These are phyloP conservation scores for Mariannaea sp. DNA, from an alignment of 2,329 filamentous ascomycete genomes.

Conservation along the genomic window DNA sequence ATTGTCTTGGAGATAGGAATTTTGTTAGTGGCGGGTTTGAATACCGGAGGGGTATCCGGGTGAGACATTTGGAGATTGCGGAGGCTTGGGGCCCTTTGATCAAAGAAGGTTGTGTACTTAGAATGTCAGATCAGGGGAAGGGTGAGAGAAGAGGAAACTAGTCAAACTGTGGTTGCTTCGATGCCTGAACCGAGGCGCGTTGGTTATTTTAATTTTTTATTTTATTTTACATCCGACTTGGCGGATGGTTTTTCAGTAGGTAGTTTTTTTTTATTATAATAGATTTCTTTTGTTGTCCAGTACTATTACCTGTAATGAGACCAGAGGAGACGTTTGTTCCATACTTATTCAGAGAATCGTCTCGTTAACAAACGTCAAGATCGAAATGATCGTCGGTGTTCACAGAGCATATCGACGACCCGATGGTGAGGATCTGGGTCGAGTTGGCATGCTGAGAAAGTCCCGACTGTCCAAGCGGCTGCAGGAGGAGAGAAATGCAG, in stretches of 20 bases:
- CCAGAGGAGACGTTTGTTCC: not conserved
- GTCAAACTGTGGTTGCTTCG: no score
- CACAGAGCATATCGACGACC: conserved; percentile 11
- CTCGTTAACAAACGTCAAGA: not conserved
- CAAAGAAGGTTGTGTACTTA: not conserved
- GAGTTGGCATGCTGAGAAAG: conserved; percentile 11
- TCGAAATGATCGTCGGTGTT: conserved; percentile 8
- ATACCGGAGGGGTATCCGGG: conserved; percentile 3
- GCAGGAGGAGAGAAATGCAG: no score
- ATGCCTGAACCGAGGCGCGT: no score
- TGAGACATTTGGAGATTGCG: conserved; percentile 9
- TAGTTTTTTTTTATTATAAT: no score
- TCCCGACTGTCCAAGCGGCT: not conserved
- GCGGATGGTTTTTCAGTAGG: no score
- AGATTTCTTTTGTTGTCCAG: no score
- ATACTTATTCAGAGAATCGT: not conserved
- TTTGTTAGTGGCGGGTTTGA: conserved; percentile 6
- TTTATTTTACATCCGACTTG: no score
- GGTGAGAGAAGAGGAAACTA: not conserved
- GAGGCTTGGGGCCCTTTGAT: not conserved
- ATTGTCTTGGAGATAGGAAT: conserved; percentile 13
- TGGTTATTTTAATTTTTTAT: no score
- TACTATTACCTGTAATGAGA: no score
- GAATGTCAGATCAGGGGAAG: not conserved
- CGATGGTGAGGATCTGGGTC: conserved; percentile 8